Evolutionary conservation across 257 asterid species (phyloP).

Genomic region (Knoxia roxburghii): DNA sequence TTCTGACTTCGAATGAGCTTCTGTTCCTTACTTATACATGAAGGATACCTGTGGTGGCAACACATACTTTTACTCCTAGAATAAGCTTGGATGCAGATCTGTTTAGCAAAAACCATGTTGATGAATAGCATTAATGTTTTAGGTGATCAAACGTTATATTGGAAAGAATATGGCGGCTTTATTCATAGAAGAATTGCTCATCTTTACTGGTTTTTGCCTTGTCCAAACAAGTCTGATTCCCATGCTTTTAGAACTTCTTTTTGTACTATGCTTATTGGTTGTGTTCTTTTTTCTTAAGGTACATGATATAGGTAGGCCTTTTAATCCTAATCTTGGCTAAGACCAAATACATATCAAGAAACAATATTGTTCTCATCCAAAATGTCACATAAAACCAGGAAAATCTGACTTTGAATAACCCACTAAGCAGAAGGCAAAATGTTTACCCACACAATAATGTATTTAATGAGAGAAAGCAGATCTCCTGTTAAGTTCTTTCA

Average conservation of each 20-base stretch:
- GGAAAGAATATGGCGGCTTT: neutral
- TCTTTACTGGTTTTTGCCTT: neutral
- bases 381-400: neutral
- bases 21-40: neutral
- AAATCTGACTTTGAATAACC: neutral
- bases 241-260: neutral
- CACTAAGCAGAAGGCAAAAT: too few species aligned
- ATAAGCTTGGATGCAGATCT: neutral
- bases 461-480: too few species aligned
- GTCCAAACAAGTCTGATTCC: neutral
- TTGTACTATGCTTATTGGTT: neutral
- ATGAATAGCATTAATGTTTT: neutral
- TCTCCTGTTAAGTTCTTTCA: neutral
- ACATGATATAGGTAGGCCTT: neutral
- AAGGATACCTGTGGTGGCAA: neutral
- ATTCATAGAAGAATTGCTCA: neutral
- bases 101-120: neutral
- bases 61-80: neutral
- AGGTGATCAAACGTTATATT: neutral
- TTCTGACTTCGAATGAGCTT: neutral
- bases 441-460: neutral
- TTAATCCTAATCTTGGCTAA: too few species aligned
- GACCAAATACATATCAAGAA: too few species aligned
- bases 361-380: neutral
- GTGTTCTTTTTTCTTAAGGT: neutral